Conservation (phyloP, 192 early-diverging fungal species). For the Funneliformis geosporum region DNA sequence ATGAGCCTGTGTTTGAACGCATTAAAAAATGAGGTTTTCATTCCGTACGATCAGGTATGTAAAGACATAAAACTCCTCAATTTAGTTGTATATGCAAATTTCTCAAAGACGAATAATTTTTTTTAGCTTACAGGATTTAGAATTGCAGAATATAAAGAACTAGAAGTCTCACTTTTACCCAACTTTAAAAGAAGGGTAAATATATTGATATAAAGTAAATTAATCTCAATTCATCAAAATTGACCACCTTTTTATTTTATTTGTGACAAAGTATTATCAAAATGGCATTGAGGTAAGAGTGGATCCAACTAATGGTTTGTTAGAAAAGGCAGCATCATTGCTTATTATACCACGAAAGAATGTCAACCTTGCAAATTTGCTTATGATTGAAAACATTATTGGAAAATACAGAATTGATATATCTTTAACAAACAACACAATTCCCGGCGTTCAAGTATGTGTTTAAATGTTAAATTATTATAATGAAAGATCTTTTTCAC, state of each 20-base stretch:
- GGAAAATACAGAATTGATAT: neutral
- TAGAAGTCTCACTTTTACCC: neutral
- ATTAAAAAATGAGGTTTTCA: constrained; percentile 2
- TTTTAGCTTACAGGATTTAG: constrained; percentile 6
- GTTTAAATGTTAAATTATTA: no score
- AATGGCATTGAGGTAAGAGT: neutral
- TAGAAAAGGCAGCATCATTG: constrained; percentile 11
- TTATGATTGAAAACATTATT: neutral
- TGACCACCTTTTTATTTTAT: no score
- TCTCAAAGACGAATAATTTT: neutral
- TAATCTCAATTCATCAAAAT: no score
- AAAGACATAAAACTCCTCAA: no score
- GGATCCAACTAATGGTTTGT: constrained; percentile 18
- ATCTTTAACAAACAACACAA: neutral
- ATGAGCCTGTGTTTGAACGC: constrained; percentile 2
- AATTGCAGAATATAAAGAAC: constrained; percentile 19
- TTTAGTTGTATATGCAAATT: neutral
- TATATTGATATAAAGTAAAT: neutral
- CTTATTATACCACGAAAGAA: neutral
- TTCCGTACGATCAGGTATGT: neutral
- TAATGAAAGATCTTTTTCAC: neutral
- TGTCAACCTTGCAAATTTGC: neutral
- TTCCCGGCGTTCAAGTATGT: neutral
- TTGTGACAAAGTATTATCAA: neutral
- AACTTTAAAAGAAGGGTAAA: constrained; percentile 14